Evolutionary conservation across 805 yeast species (phyloP).

Genomic region (Starmerella floricola): DNA sequence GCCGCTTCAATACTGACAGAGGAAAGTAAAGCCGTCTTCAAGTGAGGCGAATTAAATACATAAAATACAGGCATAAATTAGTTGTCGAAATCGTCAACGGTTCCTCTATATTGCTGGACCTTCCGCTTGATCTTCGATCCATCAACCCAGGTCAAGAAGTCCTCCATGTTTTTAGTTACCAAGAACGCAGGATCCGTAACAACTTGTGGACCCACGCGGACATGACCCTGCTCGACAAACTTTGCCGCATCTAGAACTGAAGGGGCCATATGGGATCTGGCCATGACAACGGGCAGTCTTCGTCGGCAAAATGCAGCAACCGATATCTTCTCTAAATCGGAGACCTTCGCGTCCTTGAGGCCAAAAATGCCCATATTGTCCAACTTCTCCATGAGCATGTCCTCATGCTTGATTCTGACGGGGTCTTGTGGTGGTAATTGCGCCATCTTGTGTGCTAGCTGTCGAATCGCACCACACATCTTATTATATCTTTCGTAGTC

Average conservation of each 20-base stretch:
- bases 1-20: too few relatives aligned
- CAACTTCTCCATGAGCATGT: constrained; percentile 71
- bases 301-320: constrained; percentile 89
- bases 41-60: neutral
- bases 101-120: constrained; percentile 73
- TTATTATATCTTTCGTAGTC: constrained; percentile 91
- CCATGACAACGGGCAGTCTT: constrained; percentile 89
- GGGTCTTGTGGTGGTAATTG: constrained; percentile 80
- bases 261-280: constrained; percentile 86
- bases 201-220: constrained; percentile 90
- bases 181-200: constrained; percentile 92
- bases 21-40: too few relatives aligned
- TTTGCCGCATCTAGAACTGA: constrained; percentile 78
- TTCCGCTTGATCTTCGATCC: constrained; percentile 84
- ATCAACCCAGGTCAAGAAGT: constrained; percentile 97
- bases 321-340: constrained; percentile 82
- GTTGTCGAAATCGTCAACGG: constrained; percentile 44
- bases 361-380: constrained; percentile 80
- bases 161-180: constrained; percentile 89
- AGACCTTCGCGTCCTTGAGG: constrained; percentile 68
- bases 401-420: constrained; percentile 77
- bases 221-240: constrained; percentile 93
- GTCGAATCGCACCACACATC: constrained; percentile 83
- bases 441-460: constrained; percentile 74
- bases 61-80: constrained; percentile 1